Evolutionary conservation across 1,284 basidiomycete genomes (phyloP), one percentile per base, ranked within the genome.

Genomic region (Tylopilus orsonianus): DNA sequence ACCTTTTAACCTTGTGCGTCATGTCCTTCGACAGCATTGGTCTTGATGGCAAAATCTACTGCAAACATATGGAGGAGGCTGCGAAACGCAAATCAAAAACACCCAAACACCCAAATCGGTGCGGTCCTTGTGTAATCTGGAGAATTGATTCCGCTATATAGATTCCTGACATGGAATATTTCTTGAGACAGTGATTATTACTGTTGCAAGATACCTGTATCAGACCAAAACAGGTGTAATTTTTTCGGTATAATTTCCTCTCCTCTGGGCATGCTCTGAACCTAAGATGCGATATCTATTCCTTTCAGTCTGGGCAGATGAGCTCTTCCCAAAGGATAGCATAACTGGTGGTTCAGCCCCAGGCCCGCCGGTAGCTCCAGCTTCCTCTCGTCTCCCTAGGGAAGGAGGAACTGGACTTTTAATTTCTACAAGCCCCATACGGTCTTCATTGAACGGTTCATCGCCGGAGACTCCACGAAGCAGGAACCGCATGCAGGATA

Each of bases 31-130:
- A 38, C 35, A 45, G 43, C 12, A 14, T 46, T 22, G 51, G 41
- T 37, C 50, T 38, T 22, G 52, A 56, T 48, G 55, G 49, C n/a
- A 65, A 48, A 18, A 8, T 62, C 14, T 52, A 53, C 41, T 62
- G 60, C 47, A 52, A 61, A n/a, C 64, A 65, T 20, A 43, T 44
- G 37, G 60, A 62, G 19, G 62, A 66, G 37, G 64, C 60, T 10
- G 60, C 35, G 22, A 62, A 44, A 44, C 62, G 47, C 23, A 63
- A 23, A 27, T 49, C 62, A 20, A 52, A 27, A 10, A 62, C 42
- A 20, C 12, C 48, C 6, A 52, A 44, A 41, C 41, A 64, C 32
- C 57, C 44, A 23, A 48, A 62, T 48, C 60, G 60, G 60, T 62
- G 39, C 48, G 64, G 33, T 43, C n/a, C n/a, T n/a, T n/a, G n/a